Percentiles rank a stretch among this genome's conserved stretches.
phyloP scores from a whole-genome alignment of 2,329 filamentous ascomycete genomes.

The Fusarium longipes region DNA sequence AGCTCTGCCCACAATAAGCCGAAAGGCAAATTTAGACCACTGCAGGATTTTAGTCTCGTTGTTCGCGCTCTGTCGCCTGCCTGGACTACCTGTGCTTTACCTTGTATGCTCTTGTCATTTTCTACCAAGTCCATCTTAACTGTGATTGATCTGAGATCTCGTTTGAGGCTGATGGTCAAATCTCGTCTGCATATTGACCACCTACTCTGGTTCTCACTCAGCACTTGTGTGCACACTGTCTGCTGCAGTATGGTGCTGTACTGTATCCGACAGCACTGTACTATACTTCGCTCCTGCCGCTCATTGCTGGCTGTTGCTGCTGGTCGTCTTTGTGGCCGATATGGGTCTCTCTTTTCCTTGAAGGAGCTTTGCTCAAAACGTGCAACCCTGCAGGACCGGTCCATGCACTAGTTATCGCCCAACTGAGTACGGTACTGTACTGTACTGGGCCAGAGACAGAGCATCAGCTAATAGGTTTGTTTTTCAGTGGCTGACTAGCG shows the following conservation, averaged over 20 bases:
- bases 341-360: no score
- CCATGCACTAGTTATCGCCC: no score
- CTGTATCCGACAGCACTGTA: background rate
- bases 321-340: background rate
- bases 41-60: constrained; percentile 31
- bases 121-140: constrained; percentile 21
- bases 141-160: constrained; percentile 45
- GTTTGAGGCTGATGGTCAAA: constrained; percentile 38
- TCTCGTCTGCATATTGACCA: constrained; percentile 41
- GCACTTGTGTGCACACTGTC: background rate
- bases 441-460: constrained; percentile 29
- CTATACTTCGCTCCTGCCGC: no score
- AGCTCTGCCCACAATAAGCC: constrained; percentile 10
- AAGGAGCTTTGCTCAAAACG: no score
- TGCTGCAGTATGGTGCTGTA: background rate
- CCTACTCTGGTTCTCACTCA: background rate
- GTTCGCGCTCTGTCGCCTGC: constrained; percentile 16
- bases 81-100: background rate
- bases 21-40: constrained; percentile 16
- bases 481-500: constrained; percentile 15
- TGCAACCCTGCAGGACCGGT: no score
- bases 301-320: no score
- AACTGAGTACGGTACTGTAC: no score
- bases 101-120: constrained; percentile 43
- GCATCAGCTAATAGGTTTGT: no score